Evolutionary conservation across 306 rosid species (phyloP).

Genomic region (Castanea crenata): DNA sequence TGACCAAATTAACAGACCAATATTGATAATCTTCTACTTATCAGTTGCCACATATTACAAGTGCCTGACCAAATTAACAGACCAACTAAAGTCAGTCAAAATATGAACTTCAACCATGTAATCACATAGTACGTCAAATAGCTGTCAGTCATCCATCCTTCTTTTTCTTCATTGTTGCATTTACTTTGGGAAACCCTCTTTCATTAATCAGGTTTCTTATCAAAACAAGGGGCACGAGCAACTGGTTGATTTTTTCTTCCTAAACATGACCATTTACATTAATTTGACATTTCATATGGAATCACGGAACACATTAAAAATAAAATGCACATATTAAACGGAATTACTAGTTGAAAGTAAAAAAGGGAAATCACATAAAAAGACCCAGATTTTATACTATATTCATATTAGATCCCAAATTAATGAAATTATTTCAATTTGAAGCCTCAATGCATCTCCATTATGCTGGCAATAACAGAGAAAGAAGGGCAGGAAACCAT

Average conservation of each 20-base stretch:
- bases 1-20: neutral
- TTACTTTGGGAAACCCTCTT: neutral
- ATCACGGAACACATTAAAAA: neutral
- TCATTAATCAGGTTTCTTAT: neutral
- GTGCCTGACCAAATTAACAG: neutral
- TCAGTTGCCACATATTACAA: neutral
- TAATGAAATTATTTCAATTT: too few species aligned
- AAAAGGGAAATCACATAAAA: too few species aligned
- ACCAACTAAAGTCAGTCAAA: neutral
- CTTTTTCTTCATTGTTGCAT: neutral
- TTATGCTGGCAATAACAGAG: too few species aligned
- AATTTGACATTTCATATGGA: neutral
- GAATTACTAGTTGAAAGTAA: too few species aligned
- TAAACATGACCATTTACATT: neutral
- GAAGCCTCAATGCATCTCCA: too few species aligned
- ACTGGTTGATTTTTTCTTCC: neutral
- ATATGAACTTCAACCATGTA: neutral
- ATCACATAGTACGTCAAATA: neutral
- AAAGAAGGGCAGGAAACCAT: too few species aligned
- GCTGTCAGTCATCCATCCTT: neutral
- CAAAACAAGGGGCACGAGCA: neutral
- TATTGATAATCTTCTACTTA: neutral
- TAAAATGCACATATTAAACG: too few species aligned
- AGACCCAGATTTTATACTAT: too few species aligned
- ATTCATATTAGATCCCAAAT: too few species aligned